Evolutionary conservation across 2,329 filamentous ascomycete genomes (phyloP).

Genomic region (Phaeosphaeria sp.): DNA sequence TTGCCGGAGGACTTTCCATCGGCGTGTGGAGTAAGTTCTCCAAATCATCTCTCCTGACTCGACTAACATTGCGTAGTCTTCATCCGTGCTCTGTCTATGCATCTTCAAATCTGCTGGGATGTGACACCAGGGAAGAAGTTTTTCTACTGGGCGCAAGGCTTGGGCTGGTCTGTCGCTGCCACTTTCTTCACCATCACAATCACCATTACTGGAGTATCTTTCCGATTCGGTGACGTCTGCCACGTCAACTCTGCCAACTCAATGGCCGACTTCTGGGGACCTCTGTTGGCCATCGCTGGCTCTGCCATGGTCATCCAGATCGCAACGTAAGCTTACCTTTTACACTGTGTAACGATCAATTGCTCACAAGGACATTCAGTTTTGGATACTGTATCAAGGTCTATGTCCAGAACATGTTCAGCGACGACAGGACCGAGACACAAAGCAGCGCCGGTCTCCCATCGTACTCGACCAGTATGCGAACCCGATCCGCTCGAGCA

Average conservation of each 20-base stretch:
- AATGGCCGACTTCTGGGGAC: constrained; percentile 87
- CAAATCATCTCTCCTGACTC: neutral
- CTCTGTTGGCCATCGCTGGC: constrained; percentile 78
- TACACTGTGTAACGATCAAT: constrained; percentile 4
- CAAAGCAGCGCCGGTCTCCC: constrained; percentile 72
- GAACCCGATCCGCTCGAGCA: constrained; percentile 82
- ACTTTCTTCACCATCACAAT: constrained; percentile 78
- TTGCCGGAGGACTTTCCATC: constrained; percentile 84
- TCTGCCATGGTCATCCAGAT: constrained; percentile 82
- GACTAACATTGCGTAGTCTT: constrained; percentile 62
- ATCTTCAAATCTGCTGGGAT: constrained; percentile 98
- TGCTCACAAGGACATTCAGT: constrained; percentile 32
- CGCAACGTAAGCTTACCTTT: constrained; percentile 68
- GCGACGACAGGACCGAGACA: constrained; percentile 73
- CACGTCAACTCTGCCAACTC: constrained; percentile 93
- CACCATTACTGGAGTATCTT: constrained; percentile 88
- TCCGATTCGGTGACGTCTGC: constrained; percentile 88
- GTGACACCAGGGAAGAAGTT: constrained; percentile 85
- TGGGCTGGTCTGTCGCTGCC: constrained; percentile 85
- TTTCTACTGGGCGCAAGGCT: constrained; percentile 81
- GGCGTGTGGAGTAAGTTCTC: constrained; percentile 75
- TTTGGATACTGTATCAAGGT: constrained; percentile 89
- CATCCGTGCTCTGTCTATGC: constrained; percentile 85
- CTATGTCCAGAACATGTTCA: constrained; percentile 80
- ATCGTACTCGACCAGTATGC: constrained; percentile 71